Conservation (phyloP, 2,329 filamentous ascomycete species). For the Cylindrodendrum hubeiense region DNA sequence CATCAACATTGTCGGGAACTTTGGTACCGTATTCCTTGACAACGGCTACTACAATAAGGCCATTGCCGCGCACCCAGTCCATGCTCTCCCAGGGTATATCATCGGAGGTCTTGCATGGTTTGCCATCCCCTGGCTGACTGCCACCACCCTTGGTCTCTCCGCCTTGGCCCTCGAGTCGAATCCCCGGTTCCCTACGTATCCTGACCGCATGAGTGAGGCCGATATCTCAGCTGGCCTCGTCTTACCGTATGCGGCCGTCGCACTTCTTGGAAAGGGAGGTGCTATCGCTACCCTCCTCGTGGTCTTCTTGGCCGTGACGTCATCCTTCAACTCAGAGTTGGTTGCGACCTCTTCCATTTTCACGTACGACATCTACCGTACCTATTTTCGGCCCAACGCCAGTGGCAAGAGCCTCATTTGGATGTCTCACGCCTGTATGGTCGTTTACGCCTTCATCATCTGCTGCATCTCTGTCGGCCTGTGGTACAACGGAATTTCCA, state of each 20-base stretch:
- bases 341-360: conserved; percentile 89
- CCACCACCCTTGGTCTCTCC: conserved; percentile 87
- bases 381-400: conserved; percentile 83
- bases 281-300: conserved; percentile 83
- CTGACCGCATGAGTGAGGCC: conserved; percentile 75
- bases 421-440: conserved; percentile 80
- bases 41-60: conserved; percentile 96
- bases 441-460: conserved; percentile 79
- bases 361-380: conserved; percentile 90
- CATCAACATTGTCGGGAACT: conserved; percentile 87
- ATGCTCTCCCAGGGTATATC: conserved; percentile 91
- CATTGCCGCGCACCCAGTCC: conserved; percentile 87
- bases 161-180: conserved; percentile 83
- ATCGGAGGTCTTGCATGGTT: conserved; percentile 90
- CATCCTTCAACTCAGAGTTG: conserved; percentile 83
- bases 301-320: conserved; percentile 92
- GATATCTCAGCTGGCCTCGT: conserved; percentile 87
- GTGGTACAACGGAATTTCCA: conserved; percentile 79
- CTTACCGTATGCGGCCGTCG: conserved; percentile 85
- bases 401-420: conserved; percentile 82
- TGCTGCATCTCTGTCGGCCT: conserved; percentile 82
- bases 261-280: conserved; percentile 83
- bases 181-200: conserved; percentile 79
- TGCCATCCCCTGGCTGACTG: conserved; percentile 90
- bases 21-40: conserved; percentile 85